Evolutionary conservation across 164 flowering plant species (phyloP), one percentile per base, ranked within the genome.

Genomic region (Chimonanthus salicifolius): DNA sequence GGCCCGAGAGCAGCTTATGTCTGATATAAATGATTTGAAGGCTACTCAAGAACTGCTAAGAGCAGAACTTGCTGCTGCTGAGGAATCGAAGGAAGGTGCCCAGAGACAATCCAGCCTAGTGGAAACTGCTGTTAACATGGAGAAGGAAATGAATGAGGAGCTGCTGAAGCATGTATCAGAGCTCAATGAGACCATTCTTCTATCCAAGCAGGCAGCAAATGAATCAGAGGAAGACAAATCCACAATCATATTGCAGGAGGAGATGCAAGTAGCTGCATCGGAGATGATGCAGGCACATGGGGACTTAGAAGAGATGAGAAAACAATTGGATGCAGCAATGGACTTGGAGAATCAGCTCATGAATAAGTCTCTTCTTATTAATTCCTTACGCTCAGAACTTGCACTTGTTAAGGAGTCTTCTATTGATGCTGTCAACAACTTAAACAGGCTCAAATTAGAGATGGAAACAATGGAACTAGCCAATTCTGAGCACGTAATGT

Each of bases 161-260:
- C 88, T 87, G 71, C 65, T 75, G 33, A 75, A 71, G 68, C 79
- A 77, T 13, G 77, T 83, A 5, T 67, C 78, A 6, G 85, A 83
- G 76, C 84, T 89, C 64, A 80, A 80, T 64, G 85, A 86, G 64
- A 78, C 80, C 72, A 68, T 83, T 69, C 67, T 47, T 71, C 44
- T 48, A 58, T 76, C 74, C 20, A 81, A 84, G 48, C n/a, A 74
- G 76, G 75, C 73, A 65, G 82, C 82, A 45, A 64, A 48, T 6
- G 86, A 83, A 51, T 75, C 78, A 15, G 88, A 85, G 58, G 82
- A 81, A 71, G 82, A 79, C 65, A 81, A 80, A 20, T 20, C 69
- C 21, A 67, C n/a, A 13, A 4, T 79, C 49, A 49, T 85, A 62
- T 67, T 74, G 33, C 84, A 84, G 71, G 83, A 83, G 6, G 82